phyloP scores from a whole-genome alignment of 352 stramenopile genomes.

The Globisporangium radiosum region DNA sequence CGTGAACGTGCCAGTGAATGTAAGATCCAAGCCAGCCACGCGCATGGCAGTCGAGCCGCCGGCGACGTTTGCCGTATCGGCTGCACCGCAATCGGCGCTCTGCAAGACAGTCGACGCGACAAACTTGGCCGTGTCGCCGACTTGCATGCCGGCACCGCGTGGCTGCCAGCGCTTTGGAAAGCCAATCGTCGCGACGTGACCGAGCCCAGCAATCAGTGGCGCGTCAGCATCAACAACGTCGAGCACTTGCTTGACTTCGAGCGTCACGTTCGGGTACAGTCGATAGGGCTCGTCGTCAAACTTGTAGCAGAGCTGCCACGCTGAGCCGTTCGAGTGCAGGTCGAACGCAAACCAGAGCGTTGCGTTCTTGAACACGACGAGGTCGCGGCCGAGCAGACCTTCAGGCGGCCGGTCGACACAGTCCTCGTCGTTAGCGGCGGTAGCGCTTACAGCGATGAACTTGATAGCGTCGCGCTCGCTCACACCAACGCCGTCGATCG shows the following conservation, averaged over 20 bases:
- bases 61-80: slow-evolving; percentile 24
- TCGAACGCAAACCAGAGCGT: slow-evolving; percentile 56
- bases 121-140: slow-evolving; percentile 46
- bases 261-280: slow-evolving; percentile 28
- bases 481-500: slow-evolving; percentile 45
- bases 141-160: slow-evolving; percentile 36
- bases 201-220: slow-evolving; percentile 17
- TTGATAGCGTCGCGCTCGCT: slow-evolving; percentile 43
- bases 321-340: slow-evolving; percentile 29
- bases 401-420: slow-evolving; percentile 30
- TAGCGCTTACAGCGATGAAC: slow-evolving; percentile 25
- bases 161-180: slow-evolving; percentile 43
- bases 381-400: slow-evolving; percentile 24
- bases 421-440: slow-evolving; percentile 15
- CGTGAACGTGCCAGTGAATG: slow-evolving; percentile 35
- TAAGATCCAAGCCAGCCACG: slow-evolving; percentile 13
- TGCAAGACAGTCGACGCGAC: slow-evolving; percentile 35
- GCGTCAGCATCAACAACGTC: slow-evolving; percentile 33
- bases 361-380: slow-evolving; percentile 31
- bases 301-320: slow-evolving; percentile 61
- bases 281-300: slow-evolving; percentile 49
- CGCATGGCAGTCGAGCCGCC: slow-evolving; percentile 31
- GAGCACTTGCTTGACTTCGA: slow-evolving; percentile 51
- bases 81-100: slow-evolving; percentile 40
- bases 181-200: slow-evolving; percentile 35